Conservation (phyloP, 805 yeast genomes). For the Wickerhamomyces hampshirensis region DNA sequence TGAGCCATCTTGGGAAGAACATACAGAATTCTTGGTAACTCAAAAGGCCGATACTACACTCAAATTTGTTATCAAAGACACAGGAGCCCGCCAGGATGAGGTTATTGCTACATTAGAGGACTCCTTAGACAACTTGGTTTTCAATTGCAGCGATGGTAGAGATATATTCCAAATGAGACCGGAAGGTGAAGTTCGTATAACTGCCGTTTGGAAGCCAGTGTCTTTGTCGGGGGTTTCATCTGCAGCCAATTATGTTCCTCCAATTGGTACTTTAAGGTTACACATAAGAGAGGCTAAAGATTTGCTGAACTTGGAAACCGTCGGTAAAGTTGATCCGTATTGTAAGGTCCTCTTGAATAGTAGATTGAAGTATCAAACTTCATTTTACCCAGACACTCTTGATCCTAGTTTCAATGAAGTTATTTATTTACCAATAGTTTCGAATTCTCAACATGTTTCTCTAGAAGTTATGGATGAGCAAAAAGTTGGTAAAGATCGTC, state of each 20-base stretch:
- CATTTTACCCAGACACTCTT: constrained; percentile 45
- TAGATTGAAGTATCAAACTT: constrained; percentile 49
- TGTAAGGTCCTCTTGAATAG: constrained; percentile 56
- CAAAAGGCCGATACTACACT: constrained; percentile 54
- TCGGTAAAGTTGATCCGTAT: constrained; percentile 76
- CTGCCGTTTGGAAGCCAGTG: constrained; percentile 69
- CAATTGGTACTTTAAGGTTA: constrained; percentile 64
- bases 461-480: constrained; percentile 67
- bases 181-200: constrained; percentile 48
- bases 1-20: constrained; percentile 69
- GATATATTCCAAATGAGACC: constrained; percentile 48
- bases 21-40: constrained; percentile 56
- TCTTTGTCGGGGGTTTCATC: constrained; percentile 46
- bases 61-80: constrained; percentile 56
- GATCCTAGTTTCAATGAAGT: constrained; percentile 59
- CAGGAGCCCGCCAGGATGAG: constrained; percentile 40
- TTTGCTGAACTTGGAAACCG: constrained; percentile 52
- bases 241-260: constrained; percentile 43
- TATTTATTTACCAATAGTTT: constrained; percentile 53
- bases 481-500: constrained; percentile 55
- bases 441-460: constrained; percentile 54
- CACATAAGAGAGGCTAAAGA: constrained; percentile 51
- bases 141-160: constrained; percentile 42
- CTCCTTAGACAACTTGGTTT: constrained; percentile 31
- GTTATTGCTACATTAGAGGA: constrained; percentile 56